Conservation (phyloP, 2,329 filamentous ascomycete species). For the Cladophialophora bantiana region DNA sequence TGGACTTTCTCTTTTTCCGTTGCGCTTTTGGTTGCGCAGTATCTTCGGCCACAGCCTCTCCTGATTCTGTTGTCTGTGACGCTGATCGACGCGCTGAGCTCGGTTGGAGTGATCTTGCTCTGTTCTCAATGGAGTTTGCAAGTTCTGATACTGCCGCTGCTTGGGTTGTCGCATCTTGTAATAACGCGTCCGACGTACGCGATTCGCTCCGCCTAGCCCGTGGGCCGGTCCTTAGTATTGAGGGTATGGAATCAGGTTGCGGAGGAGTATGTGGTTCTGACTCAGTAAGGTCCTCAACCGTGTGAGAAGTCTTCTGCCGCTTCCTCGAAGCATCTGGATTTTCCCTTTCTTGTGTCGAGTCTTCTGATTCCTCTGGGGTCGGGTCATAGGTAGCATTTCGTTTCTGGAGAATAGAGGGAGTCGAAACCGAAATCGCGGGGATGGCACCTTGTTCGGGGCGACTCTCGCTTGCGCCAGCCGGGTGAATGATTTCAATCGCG, state of each 20-base stretch:
- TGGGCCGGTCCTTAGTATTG: slow-evolving; percentile 27
- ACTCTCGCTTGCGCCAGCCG: background rate
- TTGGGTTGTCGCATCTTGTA: slow-evolving; percentile 34
- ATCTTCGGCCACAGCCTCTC: slow-evolving; percentile 1
- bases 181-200: slow-evolving; percentile 33
- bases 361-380: slow-evolving; percentile 26
- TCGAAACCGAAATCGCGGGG: slow-evolving; percentile 26
- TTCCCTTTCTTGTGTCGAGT: slow-evolving; percentile 19
- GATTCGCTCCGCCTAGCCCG: slow-evolving; percentile 31
- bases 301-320: slow-evolving; percentile 33
- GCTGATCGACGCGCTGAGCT: slow-evolving; percentile 12
- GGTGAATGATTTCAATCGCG: slow-evolving; percentile 25
- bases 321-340: slow-evolving; percentile 23
- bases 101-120: slow-evolving; percentile 23
- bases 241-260: slow-evolving; percentile 11
- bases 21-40: background rate
- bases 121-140: slow-evolving; percentile 34
- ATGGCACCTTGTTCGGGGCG: slow-evolving; percentile 14
- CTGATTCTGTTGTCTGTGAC: slow-evolving; percentile 16
- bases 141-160: slow-evolving; percentile 36
- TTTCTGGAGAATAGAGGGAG: slow-evolving; percentile 8
- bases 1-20: slow-evolving; percentile 20
- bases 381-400: slow-evolving; percentile 26
- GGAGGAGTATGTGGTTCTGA: slow-evolving; percentile 22
- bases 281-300: slow-evolving; percentile 12